Evolutionary conservation across 352 stramenopile genomes (phyloP).

Genomic region (Phytophthora ramorum): DNA sequence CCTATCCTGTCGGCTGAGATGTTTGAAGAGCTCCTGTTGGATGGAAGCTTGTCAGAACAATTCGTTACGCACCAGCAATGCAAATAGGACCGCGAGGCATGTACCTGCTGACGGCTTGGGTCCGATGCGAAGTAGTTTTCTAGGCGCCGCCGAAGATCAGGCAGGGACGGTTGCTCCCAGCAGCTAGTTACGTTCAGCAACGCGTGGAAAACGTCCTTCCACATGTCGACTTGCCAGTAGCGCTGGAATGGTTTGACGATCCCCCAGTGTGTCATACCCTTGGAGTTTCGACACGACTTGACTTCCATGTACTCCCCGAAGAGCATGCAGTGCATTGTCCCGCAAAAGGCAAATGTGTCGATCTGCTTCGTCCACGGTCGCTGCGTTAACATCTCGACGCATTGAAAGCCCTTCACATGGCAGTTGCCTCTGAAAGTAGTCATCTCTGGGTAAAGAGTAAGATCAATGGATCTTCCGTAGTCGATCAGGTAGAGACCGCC

Average conservation of each 20-base stretch:
- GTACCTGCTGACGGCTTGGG: constrained; percentile 54
- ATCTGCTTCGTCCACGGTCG: constrained; percentile 85
- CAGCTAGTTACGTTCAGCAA: constrained; percentile 82
- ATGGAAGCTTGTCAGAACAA: constrained; percentile 10
- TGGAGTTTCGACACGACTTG: constrained; percentile 30
- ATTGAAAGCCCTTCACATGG: constrained; percentile 88
- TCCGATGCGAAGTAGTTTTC: constrained; percentile 64
- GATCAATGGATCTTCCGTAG: constrained; percentile 86
- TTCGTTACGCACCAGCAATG: not conserved
- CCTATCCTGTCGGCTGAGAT: constrained; percentile 60
- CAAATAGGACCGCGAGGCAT: not conserved
- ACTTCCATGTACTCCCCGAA: constrained; percentile 90
- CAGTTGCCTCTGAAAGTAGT: constrained; percentile 78
- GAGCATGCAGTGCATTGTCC: constrained; percentile 81
- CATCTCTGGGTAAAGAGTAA: constrained; percentile 57
- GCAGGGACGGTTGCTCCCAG: constrained; percentile 66
- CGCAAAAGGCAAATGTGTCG: constrained; percentile 84
- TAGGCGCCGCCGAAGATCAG: constrained; percentile 46
- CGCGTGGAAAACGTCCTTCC: constrained; percentile 70
- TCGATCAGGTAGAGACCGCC: constrained; percentile 80
- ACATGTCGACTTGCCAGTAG: constrained; percentile 84
- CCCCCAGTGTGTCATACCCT: constrained; percentile 43
- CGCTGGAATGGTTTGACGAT: constrained; percentile 73
- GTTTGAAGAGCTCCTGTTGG: constrained; percentile 61
- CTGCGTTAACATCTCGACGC: constrained; percentile 82